Percentiles rank a stretch among this genome's conserved stretches.
Evolutionary conservation across 2,329 filamentous ascomycete genomes (phyloP).

Genomic region (Dendrostoma leiphaemia): DNA sequence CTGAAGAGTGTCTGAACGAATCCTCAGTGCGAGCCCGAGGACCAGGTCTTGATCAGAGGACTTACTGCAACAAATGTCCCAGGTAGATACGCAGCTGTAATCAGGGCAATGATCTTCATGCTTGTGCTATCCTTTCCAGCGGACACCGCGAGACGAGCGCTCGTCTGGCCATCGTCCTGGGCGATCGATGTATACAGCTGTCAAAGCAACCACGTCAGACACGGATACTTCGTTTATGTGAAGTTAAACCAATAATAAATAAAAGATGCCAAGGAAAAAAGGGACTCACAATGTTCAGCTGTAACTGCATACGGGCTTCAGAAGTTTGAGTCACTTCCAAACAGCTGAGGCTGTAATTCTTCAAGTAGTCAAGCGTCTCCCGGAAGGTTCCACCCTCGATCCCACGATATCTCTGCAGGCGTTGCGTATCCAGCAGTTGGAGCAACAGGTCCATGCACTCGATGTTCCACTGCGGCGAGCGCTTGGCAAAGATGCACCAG

Average conservation of each 20-base stretch:
- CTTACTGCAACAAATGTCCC: not conserved
- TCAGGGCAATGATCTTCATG: conserved; percentile 3
- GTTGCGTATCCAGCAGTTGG: not conserved
- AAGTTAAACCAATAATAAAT: too few species aligned
- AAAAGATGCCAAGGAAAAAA: not conserved
- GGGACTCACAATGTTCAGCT: not conserved
- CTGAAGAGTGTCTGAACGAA: not conserved
- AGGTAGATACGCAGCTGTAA: not conserved
- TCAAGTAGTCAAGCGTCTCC: not conserved
- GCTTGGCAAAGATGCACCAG: not conserved
- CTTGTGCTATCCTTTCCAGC: conserved; percentile 2
- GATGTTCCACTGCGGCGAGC: not conserved
- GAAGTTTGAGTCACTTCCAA: not conserved
- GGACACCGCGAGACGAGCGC: not conserved
- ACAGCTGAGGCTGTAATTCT: not conserved
- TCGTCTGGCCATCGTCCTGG: not conserved
- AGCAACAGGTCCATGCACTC: not conserved
- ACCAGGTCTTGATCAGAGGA: too few species aligned
- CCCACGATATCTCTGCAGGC: not conserved
- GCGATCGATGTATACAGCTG: conserved; percentile 1
- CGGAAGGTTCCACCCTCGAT: not conserved
- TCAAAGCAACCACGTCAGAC: too few species aligned
- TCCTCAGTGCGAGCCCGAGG: too few species aligned
- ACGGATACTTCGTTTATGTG: too few species aligned
- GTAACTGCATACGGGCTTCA: not conserved